Evolutionary conservation across 148 eudicot genomes (phyloP), one percentile per base, ranked within the genome.

Genomic region (Diospyros kaki): DNA sequence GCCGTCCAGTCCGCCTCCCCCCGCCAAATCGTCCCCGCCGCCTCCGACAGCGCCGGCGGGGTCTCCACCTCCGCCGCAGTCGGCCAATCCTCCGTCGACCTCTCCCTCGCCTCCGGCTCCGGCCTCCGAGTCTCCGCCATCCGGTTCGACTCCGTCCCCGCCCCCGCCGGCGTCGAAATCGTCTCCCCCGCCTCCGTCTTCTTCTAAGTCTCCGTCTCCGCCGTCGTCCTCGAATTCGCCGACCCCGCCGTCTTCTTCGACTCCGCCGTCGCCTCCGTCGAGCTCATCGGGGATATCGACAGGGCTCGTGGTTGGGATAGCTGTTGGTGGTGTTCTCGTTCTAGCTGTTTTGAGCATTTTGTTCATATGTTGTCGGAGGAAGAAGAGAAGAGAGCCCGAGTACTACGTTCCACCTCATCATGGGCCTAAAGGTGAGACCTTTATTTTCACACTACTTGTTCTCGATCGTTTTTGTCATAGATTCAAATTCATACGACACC

Each of bases 251-350:
- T 70, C 87, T 0, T 64, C 89, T 0, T 77, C 78, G 1, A 55
- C 82, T 4, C 1, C 77, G 46, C 3, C 81, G 12, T 71, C 83
- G 15, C 56, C 91, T 9, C 10, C 80, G 52, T 9, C 77, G 1
- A 76, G 68, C 66, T 75, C 85, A 5, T 58, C 79, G 40, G 85
- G 87, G 2, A 65, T 92, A 10, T 87, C 97, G 11, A 87, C 93
- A 8, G 90, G 90, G 28, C 79, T 77, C 12, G 89, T 92, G 1
- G 91, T 90, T 39, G 97, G 97, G 15, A 87, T 92, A 17, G 93
- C 94, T 2, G 55, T 92, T 2, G 97, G 91, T 4, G 93, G 93
- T 5, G 90, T 90, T 2, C 78, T 65, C 9, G 17, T 88, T 17
- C 68, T 92, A 18, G 81, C 71, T 6, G 54, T 90, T 44, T 53